phyloP scores from a whole-genome alignment of 2,329 filamentous ascomycete genomes.

The Canariomyces notabilis region DNA sequence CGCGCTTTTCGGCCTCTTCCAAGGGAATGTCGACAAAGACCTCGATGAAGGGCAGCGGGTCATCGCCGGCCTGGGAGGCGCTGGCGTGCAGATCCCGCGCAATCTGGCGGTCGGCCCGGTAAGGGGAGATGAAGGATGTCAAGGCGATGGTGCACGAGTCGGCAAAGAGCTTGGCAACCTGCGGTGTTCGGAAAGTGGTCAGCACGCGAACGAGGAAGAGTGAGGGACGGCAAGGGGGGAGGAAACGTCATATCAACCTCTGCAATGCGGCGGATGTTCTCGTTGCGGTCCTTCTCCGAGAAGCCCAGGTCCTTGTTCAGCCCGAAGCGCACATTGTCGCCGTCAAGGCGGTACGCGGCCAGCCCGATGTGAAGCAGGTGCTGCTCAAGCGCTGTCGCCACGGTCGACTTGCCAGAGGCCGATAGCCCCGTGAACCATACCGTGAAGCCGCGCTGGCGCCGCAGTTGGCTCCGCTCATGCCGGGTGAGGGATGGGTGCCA shows the following conservation, averaged over 20 bases:
- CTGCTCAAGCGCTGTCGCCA: constrained; percentile 94
- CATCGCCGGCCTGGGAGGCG: constrained; percentile 51
- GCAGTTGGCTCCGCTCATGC: constrained; percentile 66
- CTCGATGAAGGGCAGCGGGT: constrained; percentile 82
- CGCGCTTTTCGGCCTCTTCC: constrained; percentile 86
- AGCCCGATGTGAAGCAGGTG: constrained; percentile 83
- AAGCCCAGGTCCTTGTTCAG: constrained; percentile 98
- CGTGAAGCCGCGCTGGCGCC: constrained; percentile 84
- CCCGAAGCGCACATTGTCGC: constrained; percentile 97
- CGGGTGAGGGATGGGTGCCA: constrained; percentile 81
- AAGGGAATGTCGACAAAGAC: constrained; percentile 89
- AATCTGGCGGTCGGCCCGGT: constrained; percentile 76
- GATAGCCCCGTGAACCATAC: constrained; percentile 98
- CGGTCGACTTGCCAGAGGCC: constrained; percentile 93
- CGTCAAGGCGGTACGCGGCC: constrained; percentile 87
- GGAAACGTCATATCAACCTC: constrained; percentile 47
- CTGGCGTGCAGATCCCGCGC: constrained; percentile 75
- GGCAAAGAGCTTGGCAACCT: constrained; percentile 93
- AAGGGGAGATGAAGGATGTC: constrained; percentile 95
- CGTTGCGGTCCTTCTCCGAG: constrained; percentile 85
- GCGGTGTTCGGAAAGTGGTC: background rate
- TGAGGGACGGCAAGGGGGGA: background rate
- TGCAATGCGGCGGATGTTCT: constrained; percentile 95
- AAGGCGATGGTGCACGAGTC: constrained; percentile 83
- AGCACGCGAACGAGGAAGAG: background rate